Evolutionary conservation across 345 rosid genomes (phyloP).

Genomic region (Syzygium aqueum): DNA sequence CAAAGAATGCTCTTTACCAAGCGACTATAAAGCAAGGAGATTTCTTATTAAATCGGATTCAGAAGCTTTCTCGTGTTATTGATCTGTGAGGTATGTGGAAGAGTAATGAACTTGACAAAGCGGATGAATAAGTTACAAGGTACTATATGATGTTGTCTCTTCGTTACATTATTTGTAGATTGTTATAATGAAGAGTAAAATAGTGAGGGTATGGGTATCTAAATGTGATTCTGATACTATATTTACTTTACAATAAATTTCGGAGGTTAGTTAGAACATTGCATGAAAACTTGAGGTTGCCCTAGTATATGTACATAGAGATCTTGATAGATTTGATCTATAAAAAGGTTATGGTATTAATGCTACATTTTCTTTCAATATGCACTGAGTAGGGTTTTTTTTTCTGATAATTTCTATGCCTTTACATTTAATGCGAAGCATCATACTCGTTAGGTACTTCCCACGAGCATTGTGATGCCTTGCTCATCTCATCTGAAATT

Average conservation of each 20-base stretch:
- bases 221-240: background rate
- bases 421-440: background rate
- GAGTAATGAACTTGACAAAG: background rate
- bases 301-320: background rate
- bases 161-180: background rate
- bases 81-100: constrained; percentile 46
- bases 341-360: background rate
- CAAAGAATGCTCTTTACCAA: constrained; percentile 97
- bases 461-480: background rate
- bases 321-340: background rate
- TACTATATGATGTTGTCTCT: background rate
- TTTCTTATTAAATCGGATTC: constrained; percentile 90
- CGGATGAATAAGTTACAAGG: background rate
- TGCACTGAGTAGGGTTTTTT: background rate
- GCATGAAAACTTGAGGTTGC: background rate
- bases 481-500: background rate
- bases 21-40: constrained; percentile 99
- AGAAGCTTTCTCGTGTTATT: constrained; percentile 94
- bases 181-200: background rate
- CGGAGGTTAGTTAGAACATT: background rate
- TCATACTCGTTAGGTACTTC: background rate
- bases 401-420: background rate
- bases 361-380: background rate
- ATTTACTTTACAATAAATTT: background rate
- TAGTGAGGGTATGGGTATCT: background rate